These are phyloP conservation scores for Ilyonectria robusta DNA, from an alignment of 2,329 filamentous ascomycete species.

Conservation along the genomic window DNA sequence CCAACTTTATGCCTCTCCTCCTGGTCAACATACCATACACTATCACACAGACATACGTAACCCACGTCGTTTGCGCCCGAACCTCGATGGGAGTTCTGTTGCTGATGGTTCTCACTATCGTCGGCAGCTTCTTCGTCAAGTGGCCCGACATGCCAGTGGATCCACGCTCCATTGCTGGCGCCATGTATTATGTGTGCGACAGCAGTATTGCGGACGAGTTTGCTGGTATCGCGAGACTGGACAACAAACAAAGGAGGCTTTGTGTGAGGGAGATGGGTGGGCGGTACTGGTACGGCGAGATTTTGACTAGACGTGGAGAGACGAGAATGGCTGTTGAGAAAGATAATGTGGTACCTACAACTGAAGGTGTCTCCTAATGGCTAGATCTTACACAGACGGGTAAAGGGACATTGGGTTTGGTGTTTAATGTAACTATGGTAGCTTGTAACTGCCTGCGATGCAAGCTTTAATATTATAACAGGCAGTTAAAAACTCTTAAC, in stretches of 20 bases:
- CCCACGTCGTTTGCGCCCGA: conserved; percentile 59
- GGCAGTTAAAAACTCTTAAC: too few species aligned
- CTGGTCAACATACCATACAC: conserved; percentile 64
- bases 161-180: conserved; percentile 60
- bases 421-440: too few species aligned
- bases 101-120: conserved; percentile 58
- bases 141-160: conserved; percentile 62
- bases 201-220: conserved; percentile 12
- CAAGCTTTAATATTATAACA: too few species aligned
- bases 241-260: background rate
- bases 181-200: conserved; percentile 57
- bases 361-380: background rate
- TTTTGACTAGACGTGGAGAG: conserved; percentile 10
- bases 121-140: conserved; percentile 55
- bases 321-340: conserved; percentile 20
- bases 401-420: too few species aligned
- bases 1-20: conserved; percentile 63
- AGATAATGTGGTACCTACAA: background rate
- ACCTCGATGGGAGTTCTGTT: conserved; percentile 55
- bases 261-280: conserved; percentile 3
- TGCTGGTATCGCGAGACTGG: background rate
- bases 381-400: too few species aligned
- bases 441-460: too few species aligned
- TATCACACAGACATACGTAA: conserved; percentile 54
- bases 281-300: conserved; percentile 14